These are phyloP conservation scores for Pythium aristosporum DNA, from an alignment of 352 stramenopile species.

Conservation along the genomic window DNA sequence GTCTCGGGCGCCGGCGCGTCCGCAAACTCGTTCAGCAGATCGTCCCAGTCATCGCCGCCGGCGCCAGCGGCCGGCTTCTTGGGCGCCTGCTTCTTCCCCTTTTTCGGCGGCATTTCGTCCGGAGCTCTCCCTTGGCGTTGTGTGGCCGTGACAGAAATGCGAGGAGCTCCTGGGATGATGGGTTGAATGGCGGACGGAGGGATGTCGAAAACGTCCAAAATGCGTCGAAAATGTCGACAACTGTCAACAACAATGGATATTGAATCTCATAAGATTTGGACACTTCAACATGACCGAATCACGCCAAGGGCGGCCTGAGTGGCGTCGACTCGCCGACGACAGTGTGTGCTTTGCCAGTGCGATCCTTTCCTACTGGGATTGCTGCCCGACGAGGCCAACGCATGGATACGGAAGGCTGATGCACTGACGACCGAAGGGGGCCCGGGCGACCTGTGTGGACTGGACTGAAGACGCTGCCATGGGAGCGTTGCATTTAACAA, in stretches of 20 bases:
- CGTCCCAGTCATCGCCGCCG: conserved; percentile 59
- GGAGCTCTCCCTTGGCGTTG: not conserved
- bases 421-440: too few relatives aligned
- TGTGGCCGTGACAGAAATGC: not conserved
- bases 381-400: too few relatives aligned
- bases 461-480: too few relatives aligned
- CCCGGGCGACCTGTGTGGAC: too few relatives aligned
- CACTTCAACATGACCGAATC: too few relatives aligned
- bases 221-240: not conserved
- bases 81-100: conserved; percentile 58
- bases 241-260: not conserved
- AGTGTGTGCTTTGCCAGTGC: too few relatives aligned
- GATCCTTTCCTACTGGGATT: too few relatives aligned
- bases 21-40: conserved; percentile 74
- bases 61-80: conserved; percentile 42
- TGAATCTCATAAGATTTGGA: not conserved
- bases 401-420: too few relatives aligned
- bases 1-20: conserved; percentile 14
- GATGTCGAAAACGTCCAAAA: conserved; percentile 1
- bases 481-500: too few relatives aligned
- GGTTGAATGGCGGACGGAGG: not conserved
- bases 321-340: too few relatives aligned
- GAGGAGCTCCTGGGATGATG: conserved; percentile 1
- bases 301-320: too few relatives aligned
- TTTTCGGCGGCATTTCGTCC: conserved; percentile 72